Base-by-base conservation (phyloP, 78 protist species). In the Mastigamoeba balamuthi region DNA sequence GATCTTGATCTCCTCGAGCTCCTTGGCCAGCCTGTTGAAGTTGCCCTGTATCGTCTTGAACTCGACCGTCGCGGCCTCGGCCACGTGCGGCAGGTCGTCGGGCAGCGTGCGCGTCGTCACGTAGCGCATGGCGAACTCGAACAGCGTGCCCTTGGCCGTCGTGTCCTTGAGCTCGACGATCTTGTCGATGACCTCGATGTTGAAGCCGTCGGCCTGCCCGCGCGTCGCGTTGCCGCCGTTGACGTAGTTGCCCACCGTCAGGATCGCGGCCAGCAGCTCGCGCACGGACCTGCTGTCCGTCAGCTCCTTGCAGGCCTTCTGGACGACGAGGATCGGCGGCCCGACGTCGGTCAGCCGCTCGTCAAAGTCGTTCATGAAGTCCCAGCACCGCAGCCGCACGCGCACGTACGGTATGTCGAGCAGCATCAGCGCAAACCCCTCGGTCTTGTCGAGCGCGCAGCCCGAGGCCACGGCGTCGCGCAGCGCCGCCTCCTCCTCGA, bases 141-240 rank as follows among this genome's bases (percentile, higher is more conserved):
- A 33, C 28, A 81, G 10, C 2, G 75, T 69, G 5, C 81, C 79
- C 63, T 68, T 41, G 44, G 68, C 58, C 0, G 30, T 66, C 41
- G 74, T 75, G 28, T 81, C 86, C 33, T 75, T 74, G 0, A 75
- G 27, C 41, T 81, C 86, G 10, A 75, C 74, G 27, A 81, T 75
- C 65, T 81, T 74, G 17, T 40, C 27, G 5, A 81, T 5, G 36
- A 75, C 43, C 7, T 81, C 86, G 7, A 81, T 40, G 33, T 53
- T 72, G 75, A 81, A 81, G 36, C 86, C 86, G 65, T 81, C 86
- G 6, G 66, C 78, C 58, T 81, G 86, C 7, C 86, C 86, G 17
- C 86, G 9, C 69, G 44, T 37, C 4, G 38, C 75, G n/a, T 75
- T 72, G 28, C 86, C 80, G 42, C 76, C 86, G 43, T 81, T 81